Percentiles rank a stretch among this genome's conserved stretches.
Evolutionary conservation across 2,329 filamentous ascomycete species (phyloP).

Genomic region (Zymoseptoria passerinii): DNA sequence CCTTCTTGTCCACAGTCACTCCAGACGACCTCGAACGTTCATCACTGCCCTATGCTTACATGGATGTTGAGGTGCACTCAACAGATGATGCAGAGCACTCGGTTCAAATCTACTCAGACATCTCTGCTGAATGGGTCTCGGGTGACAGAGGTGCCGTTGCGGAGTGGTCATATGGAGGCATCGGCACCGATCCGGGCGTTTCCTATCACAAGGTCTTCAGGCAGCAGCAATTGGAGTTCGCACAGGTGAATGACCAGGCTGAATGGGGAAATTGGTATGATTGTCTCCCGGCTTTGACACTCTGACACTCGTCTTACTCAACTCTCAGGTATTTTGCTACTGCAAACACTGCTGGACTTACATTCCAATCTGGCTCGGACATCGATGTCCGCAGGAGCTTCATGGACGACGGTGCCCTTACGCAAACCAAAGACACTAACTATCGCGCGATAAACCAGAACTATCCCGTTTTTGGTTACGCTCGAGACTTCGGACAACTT

Average conservation of each 20-base stretch:
- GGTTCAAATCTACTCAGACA: constrained; percentile 64
- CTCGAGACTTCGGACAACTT: constrained; percentile 43
- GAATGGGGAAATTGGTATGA: constrained; percentile 44
- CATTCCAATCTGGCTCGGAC: constrained; percentile 42
- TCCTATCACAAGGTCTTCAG: constrained; percentile 25
- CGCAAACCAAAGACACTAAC: constrained; percentile 37
- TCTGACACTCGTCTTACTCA: neutral
- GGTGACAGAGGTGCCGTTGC: constrained; percentile 49
- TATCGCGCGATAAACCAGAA: constrained; percentile 41
- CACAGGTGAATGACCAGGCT: constrained; percentile 40
- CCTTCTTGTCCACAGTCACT: constrained; percentile 62
- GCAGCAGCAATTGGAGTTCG: constrained; percentile 33
- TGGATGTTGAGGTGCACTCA: constrained; percentile 55
- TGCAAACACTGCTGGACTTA: constrained; percentile 33
- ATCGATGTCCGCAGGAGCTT: constrained; percentile 42
- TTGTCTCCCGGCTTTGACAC: neutral
- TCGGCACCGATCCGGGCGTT: constrained; percentile 6
- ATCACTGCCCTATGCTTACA: constrained; percentile 62
- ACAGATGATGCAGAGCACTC: constrained; percentile 54
- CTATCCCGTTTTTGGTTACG: constrained; percentile 47
- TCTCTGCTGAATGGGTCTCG: constrained; percentile 64
- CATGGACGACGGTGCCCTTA: constrained; percentile 34
- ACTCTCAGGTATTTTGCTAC: constrained; percentile 41
- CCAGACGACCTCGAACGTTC: constrained; percentile 58
- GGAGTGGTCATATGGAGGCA: constrained; percentile 50